Percentiles rank a stretch among this genome's conserved stretches.
Conservation (phyloP, 768 basidiomycete genomes). For the Xerocomus potaroensis region DNA sequence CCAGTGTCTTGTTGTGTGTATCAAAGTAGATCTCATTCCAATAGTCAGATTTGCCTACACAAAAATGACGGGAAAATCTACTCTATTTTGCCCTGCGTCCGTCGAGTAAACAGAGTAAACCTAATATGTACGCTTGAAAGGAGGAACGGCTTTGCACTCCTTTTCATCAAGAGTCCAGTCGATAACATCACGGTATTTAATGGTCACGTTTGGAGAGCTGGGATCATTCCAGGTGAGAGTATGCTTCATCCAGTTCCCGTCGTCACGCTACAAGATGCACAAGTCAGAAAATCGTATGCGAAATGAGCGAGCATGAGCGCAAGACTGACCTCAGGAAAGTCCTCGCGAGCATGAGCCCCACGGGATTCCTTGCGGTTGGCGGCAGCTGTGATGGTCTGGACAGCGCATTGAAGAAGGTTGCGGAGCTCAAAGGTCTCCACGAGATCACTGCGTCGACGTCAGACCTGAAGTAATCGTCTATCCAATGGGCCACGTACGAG, state of each 20-base stretch:
- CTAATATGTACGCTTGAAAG: conserved; percentile 95
- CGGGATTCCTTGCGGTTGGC: conserved; percentile 96
- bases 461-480: conserved; percentile 5
- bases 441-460: conserved; percentile 61
- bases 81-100: conserved; percentile 4
- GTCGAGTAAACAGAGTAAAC: neutral
- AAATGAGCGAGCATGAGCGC: neutral
- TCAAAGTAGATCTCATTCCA: conserved; percentile 12
- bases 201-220: conserved; percentile 74
- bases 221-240: conserved; percentile 88
- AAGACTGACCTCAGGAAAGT: conserved; percentile 79
- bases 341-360: conserved; percentile 98
- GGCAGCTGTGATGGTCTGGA: conserved; percentile 91
- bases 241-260: conserved; percentile 92
- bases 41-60: conserved; percentile 6
- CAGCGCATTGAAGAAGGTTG: conserved; percentile 91
- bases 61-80: conserved; percentile 1
- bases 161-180: conserved; percentile 85
- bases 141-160: conserved; percentile 96
- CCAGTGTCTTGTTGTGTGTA: too few species aligned
- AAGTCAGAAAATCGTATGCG: conserved; percentile 1
- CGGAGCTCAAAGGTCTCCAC: conserved; percentile 96
- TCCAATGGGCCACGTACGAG: conserved; percentile 56
- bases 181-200: conserved; percentile 88
- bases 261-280: conserved; percentile 66